Conservation (phyloP, 2,329 filamentous ascomycete genomes). For the Pseudopithomyces maydicus region DNA sequence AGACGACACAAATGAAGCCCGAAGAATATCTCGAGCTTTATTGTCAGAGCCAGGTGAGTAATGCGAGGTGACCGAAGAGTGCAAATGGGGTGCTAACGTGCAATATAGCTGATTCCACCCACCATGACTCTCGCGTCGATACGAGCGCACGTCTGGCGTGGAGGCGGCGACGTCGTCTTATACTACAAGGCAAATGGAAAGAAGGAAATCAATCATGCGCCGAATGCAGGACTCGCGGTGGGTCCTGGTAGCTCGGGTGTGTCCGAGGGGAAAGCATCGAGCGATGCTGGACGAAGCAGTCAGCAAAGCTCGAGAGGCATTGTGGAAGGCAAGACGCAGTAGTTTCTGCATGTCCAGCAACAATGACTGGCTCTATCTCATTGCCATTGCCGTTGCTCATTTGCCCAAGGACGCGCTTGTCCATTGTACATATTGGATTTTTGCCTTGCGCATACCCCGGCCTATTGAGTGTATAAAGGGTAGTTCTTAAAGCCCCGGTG, state of each 20-base stretch:
- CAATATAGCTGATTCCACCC: conserved; percentile 64
- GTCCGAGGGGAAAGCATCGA: conserved; percentile 40
- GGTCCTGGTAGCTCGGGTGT: conserved; percentile 27
- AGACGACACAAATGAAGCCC: conserved; percentile 61
- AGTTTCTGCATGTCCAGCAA: background rate
- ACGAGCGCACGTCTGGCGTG: conserved; percentile 90
- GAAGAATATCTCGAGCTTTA: conserved; percentile 96
- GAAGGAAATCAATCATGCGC: conserved; percentile 59
- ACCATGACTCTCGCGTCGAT: conserved; percentile 95
- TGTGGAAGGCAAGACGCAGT: conserved; percentile 18
- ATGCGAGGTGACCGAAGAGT: background rate
- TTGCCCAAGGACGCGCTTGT: background rate
- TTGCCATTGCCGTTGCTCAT: background rate
- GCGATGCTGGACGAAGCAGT: conserved; percentile 33
- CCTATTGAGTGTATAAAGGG: background rate
- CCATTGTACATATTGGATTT: conserved; percentile 11
- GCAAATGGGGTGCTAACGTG: background rate
- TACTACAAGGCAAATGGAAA: conserved; percentile 92
- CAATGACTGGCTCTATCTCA: background rate
- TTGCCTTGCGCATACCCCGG: conserved; percentile 6
- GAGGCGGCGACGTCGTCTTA: conserved; percentile 88
- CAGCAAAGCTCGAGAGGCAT: conserved; percentile 28
- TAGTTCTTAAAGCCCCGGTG: no score
- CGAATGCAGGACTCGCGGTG: conserved; percentile 1
- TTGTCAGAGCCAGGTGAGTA: conserved; percentile 84